Evolutionary conservation across 805 yeast genomes (phyloP), one percentile per base, ranked within the genome.

Genomic region (Zygoascus biomembranicola): DNA sequence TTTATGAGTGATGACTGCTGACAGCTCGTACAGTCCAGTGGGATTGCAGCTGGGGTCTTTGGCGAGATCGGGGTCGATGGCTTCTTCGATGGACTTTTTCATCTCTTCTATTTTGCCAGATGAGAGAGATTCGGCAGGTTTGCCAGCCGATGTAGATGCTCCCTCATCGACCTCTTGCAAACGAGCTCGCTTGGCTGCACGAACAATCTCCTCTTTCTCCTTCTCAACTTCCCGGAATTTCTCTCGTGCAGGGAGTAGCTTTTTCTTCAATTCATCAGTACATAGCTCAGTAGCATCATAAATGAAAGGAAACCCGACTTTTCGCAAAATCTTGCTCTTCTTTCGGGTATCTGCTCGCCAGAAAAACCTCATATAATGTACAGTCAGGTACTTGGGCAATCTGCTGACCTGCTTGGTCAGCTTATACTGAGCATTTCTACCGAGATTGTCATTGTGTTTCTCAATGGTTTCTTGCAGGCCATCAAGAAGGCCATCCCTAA

Each of bases 321-420:
- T 89, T 67, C 99, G 83, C 67, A 94, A 76, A 66, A 94, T 94
- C 71, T 94, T 94, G 18, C 96, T 86, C 73, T 94, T 94, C 70
- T 85, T 87, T 59, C 80, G 81, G 2, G 95, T 87, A 54, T 92
- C 95, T 66, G 92, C 80, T 67, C 92, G 87, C 99, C 99, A 94
- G 69, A 82, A 94, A 67, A 94, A 94, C 65, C 99, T 80, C 57
- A 94, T 94, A 70, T 87, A 94, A 67, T 94, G 95, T 43, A 94
- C 89, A 9, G 92, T 87, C 61, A 94, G 75, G 66, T 84, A 85
- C 64, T 87, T 84, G 55, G 99, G 99, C 59, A 94, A 73, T 66
- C 86, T 81, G 1, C 85, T 78, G 54, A 94, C 85, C 52, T 78
- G 69, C 55, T 67, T 68, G 11, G 63, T 67, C 46, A 88, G 77